Evolutionary conservation across 2,329 filamentous ascomycete genomes (phyloP), one percentile per base, ranked within the genome.

Genomic region (Ampelomyces quisqualis): DNA sequence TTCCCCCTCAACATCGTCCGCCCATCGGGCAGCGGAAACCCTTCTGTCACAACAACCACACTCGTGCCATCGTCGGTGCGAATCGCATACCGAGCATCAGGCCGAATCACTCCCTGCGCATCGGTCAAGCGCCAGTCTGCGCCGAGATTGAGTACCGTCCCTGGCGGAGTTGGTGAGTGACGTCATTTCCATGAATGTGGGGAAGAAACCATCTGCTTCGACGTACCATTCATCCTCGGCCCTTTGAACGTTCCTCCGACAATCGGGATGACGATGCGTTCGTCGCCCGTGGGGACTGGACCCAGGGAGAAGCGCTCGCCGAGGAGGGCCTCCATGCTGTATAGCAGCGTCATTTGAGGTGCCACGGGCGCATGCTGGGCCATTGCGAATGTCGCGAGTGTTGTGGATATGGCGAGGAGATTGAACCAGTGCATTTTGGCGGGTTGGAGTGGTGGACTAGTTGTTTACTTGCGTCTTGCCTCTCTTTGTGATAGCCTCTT

Each of bases 111-210:
- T 7, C 54, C 56, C 4, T 52, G 38, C 5, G 43, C 45, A 24
- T 61, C 58, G 1, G 55, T 60, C 14, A 65, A 42, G n/a, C 63
- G 66, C 67, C 67, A 70, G 37, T 70, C 68, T 9, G 67, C 67
- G 31, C 67, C 68, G 1, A 70, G 41, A 19, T 64, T 48, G 7
- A 69, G 56, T 22, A 70, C 59, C 24, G 47, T 58, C 29, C 61
- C 60, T 61, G 21, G 18, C 17, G 7, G 15, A 17, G 20, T 27
- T 37, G 21, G 32, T 40, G 27, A 33, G 24, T 47, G 37, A 47
- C 38, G 40, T 45, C 48, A 45, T 39, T 15, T 8, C 7, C 8
- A 29, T 10, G 26, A 15, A 9, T 28, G 4, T 15, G 15, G 22
- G 17, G 13, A 32, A 27, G 24, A 23, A 13, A n/a, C 2, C 11